These are phyloP conservation scores for Pythium folliculosum DNA, from an alignment of 352 stramenopile species.

Conservation along the genomic window DNA sequence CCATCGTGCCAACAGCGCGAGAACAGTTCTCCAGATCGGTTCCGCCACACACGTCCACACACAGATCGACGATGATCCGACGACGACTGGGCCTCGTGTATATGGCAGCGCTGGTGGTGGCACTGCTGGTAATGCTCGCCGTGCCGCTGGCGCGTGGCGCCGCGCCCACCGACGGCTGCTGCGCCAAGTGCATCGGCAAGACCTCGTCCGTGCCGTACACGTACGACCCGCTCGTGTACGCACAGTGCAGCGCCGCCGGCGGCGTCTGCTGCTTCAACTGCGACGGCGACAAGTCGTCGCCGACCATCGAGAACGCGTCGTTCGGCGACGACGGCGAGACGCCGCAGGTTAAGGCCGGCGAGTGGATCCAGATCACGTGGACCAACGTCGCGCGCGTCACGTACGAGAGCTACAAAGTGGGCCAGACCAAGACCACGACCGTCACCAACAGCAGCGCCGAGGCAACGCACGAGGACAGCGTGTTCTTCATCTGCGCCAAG, in stretches of 20 bases:
- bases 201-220: constrained; percentile 52
- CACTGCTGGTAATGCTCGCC: background rate
- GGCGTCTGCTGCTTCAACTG: constrained; percentile 80
- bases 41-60: background rate
- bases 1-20: too few species aligned
- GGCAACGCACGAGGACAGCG: constrained; percentile 25
- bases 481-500: constrained; percentile 45
- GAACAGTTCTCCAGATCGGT: too few species aligned
- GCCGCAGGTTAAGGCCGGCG: constrained; percentile 46
- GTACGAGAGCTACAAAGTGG: constrained; percentile 37
- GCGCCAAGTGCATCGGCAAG: constrained; percentile 69
- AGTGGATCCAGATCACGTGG: constrained; percentile 41
- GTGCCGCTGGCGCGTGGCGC: background rate
- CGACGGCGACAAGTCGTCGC: constrained; percentile 29
- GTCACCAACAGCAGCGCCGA: constrained; percentile 36
- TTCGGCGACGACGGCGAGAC: constrained; percentile 59
- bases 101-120: background rate
- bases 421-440: constrained; percentile 42
- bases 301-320: constrained; percentile 34
- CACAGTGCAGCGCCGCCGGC: constrained; percentile 47
- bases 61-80: constrained; percentile 9
- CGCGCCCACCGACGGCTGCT: constrained; percentile 50
- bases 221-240: constrained; percentile 68
- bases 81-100: background rate
- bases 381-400: constrained; percentile 38